Evolutionary conservation across 164 flowering plant genomes (phyloP), one percentile per base, ranked within the genome.

Genomic region (Cinnamomum micranthum): DNA sequence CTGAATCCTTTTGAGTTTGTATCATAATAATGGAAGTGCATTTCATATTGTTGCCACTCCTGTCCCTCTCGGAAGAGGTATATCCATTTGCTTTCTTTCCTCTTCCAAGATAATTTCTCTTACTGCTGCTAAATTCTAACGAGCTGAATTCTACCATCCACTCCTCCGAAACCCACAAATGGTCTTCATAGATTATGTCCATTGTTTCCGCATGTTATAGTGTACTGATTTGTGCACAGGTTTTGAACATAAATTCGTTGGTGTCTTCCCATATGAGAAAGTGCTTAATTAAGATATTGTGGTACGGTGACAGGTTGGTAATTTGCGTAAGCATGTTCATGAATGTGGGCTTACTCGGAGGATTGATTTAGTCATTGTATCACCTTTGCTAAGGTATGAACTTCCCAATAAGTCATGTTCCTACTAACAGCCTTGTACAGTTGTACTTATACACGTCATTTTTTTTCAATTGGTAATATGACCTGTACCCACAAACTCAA

Each of bases 341-440:
- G 80, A 74, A 13, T 73, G 75, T 77, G 94, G 95, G 20, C 82
- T 91, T 66, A 76, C 81, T 52, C 87, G 86, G 83, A 82, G 74
- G 79, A 82, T 90, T 80, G 94, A 93, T 6, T 77, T 93, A 78
- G 97, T 93, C 64, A 78, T 93, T 50, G 60, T 73, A 35, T 92
- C 94, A 47, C 98, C 98, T 76, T 74, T 92, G 78, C 77, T 87
- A 58, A 91, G 95, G 97, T 88, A 86, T 76, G 80, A 66, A 17
- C 69, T 25, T 64, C 67, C 67, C 35, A 66, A 31, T 15, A 31
- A 25, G 28, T 27, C 50, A 28, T 25, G 67, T 66, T 28, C 35
- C 28, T 13, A 17, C 22, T 19, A 12, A 31, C 7, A 15, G 69
- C 47, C 31, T 66, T 66, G 47, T n/a, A n/a, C n/a, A n/a, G n/a